Base-by-base conservation (phyloP, 345 rosid genomes). In the Orychophragmus violaceus region DNA sequence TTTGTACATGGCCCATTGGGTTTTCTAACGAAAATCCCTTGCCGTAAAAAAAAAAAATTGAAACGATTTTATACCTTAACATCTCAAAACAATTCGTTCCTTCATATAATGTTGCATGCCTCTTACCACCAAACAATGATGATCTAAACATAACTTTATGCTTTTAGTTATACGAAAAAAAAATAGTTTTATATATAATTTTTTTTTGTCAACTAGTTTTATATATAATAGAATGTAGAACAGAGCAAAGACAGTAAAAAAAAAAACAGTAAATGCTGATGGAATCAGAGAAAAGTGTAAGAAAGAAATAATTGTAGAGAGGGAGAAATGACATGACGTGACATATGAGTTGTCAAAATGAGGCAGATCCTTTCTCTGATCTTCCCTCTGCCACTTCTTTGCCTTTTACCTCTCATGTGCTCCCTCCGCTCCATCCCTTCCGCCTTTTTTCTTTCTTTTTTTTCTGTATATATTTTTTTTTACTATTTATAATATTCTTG, bases 361-460 rank as follows among this genome's bases (percentile, higher is more conserved):
- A 65, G 76, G 71, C 71, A 72, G 76, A 72, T 72, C 71, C 66
- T 64, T 66, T 66, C 72, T 66, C 58, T 66, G 68, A 66, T 60
- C 77, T 52, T 60, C 63, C n/a, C 68, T 74, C 77, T 73, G 67
- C 72, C 67, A 59, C 68, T 23, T 66, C 50, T 74, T n/a, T 65
- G 71, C 71, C 71, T 72, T 72, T 65, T 59, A 64, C 60, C 68
- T 74, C 77, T 74, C 77, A 59, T 58, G 66, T 66, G 61, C 66
- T 65, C 76, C 71, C 27, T 57, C 33, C 10, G 61, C 66, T 65
- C 76, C 71, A 36, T 57, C 33, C 10, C 52, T 56, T 56, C 44
- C 58, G 24, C 1, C 65, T 56, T 56, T 56, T 63, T 44, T 23
- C 9, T 70, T n/a, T n/a, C 33, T 23, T 2, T 44, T 6, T 3